Evolutionary conservation across 495 filamentous ascomycete species (phyloP).

Genomic region (Tuber borchii): DNA sequence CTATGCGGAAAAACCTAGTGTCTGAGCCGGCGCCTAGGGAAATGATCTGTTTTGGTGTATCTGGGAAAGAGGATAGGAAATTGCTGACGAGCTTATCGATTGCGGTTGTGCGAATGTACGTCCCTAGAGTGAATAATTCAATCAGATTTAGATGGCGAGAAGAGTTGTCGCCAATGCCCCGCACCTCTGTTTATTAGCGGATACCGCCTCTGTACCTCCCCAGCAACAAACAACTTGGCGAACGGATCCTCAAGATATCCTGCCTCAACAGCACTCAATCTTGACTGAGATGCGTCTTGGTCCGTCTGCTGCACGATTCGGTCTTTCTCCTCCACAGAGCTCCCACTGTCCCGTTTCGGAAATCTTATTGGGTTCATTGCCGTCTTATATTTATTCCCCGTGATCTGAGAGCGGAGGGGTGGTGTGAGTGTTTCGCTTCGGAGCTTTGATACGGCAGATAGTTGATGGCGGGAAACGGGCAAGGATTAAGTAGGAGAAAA

Average conservation of each 20-base stretch:
- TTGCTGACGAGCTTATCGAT: constrained; percentile 69
- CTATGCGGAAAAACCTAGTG: constrained; percentile 72
- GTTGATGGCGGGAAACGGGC: neutral
- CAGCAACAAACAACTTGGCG: constrained; percentile 56
- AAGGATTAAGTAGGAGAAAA: too few relatives aligned
- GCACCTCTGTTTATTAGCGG: constrained; percentile 92
- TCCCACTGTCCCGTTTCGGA: neutral
- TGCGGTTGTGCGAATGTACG: constrained; percentile 84
- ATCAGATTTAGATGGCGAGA: neutral
- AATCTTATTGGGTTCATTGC: neutral
- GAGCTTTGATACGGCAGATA: neutral
- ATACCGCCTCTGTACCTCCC: constrained; percentile 51
- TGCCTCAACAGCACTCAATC: constrained; percentile 78
- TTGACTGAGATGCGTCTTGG: constrained; percentile 79
- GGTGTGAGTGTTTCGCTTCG: neutral
- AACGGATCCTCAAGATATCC: constrained; percentile 82
- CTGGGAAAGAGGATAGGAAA: constrained; percentile 54
- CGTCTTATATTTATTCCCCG: neutral
- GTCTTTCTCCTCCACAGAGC: constrained; percentile 19
- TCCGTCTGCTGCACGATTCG: constrained; percentile 72
- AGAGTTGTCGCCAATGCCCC: constrained; percentile 19
- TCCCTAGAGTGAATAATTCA: constrained; percentile 51
- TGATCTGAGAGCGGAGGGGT: neutral
- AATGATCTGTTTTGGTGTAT: constrained; percentile 69
- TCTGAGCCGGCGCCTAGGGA: constrained; percentile 93